Percentiles rank a stretch among this genome's conserved stretches.
phyloP scores from a whole-genome alignment of 2,329 filamentous ascomycete genomes.

The Ceratocystis destructans region DNA sequence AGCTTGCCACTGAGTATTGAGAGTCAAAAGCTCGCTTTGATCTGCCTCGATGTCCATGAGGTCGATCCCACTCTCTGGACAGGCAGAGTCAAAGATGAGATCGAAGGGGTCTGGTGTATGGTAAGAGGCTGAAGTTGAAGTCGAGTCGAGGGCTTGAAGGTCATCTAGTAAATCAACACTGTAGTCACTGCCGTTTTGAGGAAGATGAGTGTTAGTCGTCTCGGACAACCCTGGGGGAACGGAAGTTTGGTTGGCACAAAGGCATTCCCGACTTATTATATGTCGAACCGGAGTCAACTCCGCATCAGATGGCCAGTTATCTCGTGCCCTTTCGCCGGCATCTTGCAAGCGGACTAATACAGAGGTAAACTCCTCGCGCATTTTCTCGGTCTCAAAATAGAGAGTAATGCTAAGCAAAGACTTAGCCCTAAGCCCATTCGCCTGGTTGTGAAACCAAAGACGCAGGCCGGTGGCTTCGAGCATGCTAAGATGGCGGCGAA shows the following conservation, averaged over 20 bases:
- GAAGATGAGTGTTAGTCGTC: background rate
- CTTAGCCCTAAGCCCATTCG: background rate
- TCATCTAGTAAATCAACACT: background rate
- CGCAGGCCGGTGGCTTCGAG: background rate
- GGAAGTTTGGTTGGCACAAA: no score
- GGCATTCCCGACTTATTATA: background rate
- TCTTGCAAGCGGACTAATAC: background rate
- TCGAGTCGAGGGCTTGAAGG: background rate
- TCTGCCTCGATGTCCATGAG: background rate
- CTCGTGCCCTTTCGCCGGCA: background rate
- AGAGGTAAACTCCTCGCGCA: background rate
- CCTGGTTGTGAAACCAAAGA: conserved; percentile 6
- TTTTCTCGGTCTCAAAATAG: background rate
- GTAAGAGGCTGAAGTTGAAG: background rate
- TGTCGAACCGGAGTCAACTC: background rate
- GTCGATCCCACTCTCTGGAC: background rate
- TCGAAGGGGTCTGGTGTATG: background rate
- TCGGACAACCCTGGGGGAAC: background rate
- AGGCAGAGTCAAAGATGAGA: background rate
- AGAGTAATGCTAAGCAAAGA: background rate
- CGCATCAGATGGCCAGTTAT: background rate
- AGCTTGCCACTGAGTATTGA: background rate
- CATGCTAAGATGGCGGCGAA: background rate
- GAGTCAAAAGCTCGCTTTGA: background rate
- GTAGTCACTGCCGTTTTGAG: background rate